Evolutionary conservation across 140 eudicot species (phyloP), one percentile per base, ranked within the genome.

Genomic region (Cichorium intybus): DNA sequence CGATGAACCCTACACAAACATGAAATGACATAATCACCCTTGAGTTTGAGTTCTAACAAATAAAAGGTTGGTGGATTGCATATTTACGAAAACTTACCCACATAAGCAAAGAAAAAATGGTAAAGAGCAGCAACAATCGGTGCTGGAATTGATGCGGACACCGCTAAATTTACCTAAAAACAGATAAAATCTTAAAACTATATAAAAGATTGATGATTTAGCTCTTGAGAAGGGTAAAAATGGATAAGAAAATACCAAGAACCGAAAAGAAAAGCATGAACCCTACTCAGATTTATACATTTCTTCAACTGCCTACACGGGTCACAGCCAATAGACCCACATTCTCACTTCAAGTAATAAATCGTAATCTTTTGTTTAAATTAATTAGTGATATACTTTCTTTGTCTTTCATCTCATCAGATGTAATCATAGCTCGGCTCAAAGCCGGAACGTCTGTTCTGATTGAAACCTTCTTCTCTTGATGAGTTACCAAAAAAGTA

Each of bases 211-310:
- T 12, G 4, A 33, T 21, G 26, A 49, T 48, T 31, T 33, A 49
- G 34, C 17, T 45, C 14, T 34, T 15, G 71, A 66, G 33, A 52
- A 53, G 23, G 62, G 34, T 20, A 10, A 68, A 21, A 8, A 1
- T 6, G 7, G 2, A 23, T 24, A 55, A 53, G 10, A 24, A 55
- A n/a, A 29, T 82, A 89, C 99, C 99, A 8, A 93, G 84, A 33
- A 93, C 79, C 3, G 97, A 88, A 72, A 93, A 93, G 90, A 93
- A 93, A 48, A 93, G 70, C 99, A 93, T 93, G 82, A 88, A 93
- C 23, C 83, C 95, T 48, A 97, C 97, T 28, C 97, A 81, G 79
- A 93, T 93, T 56, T 93, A 97, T 21, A 93, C 95, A 21, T 85
- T 95, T 72, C 96, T 82, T 74, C 96, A 76, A 70, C 96, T 92